Evolutionary conservation across 768 basidiomycete genomes (phyloP), one percentile per base, ranked within the genome.

Genomic region (Pulveroboletus ravenelii): DNA sequence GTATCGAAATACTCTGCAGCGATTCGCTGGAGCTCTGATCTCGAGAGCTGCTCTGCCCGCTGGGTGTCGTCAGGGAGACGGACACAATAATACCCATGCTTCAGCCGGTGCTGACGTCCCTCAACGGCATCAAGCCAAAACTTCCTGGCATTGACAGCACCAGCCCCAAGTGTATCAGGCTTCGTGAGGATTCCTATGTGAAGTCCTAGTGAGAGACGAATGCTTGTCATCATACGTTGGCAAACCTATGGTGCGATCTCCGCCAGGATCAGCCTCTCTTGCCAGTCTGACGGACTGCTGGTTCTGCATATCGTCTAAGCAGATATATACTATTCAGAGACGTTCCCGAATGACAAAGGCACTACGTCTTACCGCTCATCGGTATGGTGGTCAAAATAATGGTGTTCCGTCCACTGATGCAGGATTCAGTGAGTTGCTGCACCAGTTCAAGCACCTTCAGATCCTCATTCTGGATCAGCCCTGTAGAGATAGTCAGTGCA

Each of bases 321-420:
- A 3, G 10, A 23, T 18, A 37, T 1, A 39, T 5, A 6, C 6
- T 2, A 6, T 25, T 58, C 39, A 52, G 39, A 37, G 34, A 38
- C 5, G 15, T 45, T 7, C 34, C 10, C 25, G 12, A 36, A 14
- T 6, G 10, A 46, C 3, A 12, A 44, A 32, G 12, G 29, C 0
- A 13, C 6, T 23, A 14, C 17, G 58, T 32, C 62, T 51, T 51
- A 82, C 84, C 84, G 43, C 70, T 78, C 74, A 84, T 82, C 0
- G 86, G 82, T 47, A 87, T 78, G 0, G 82, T 78, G 0, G 86
- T 75, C 1, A 89, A 72, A 47, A 88, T 81, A 10, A 89, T 60
- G 0, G 80, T 79, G 42, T 84, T 82, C 8, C 66, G 52, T n/a
- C 65, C 65, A 6, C 38, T 45, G 53, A 85, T 81, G 44, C 80